These are phyloP conservation scores for Raphanus raphanistrum DNA, from an alignment of 345 rosid species.

Conservation along the genomic window DNA sequence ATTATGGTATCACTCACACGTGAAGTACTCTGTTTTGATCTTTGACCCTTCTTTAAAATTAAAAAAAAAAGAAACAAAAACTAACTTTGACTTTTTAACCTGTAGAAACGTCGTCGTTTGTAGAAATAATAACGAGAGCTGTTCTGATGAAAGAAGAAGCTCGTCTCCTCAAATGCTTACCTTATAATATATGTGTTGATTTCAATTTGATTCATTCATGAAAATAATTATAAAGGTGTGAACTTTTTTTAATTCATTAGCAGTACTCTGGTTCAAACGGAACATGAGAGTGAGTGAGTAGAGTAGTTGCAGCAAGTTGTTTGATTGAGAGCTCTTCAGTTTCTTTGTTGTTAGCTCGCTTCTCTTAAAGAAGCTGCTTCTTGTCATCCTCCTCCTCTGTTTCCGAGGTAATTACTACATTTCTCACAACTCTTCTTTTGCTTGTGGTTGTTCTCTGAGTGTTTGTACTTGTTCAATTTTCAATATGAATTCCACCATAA, in stretches of 20 bases:
- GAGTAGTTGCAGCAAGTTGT: too few relatives aligned
- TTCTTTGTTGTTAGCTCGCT: conserved; percentile 79
- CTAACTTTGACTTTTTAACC: neutral
- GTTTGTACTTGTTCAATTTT: neutral
- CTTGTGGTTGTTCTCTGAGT: neutral
- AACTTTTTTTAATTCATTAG: too few relatives aligned
- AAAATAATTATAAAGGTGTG: too few relatives aligned
- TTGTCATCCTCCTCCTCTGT: conserved; percentile 60
- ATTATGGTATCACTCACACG: conserved; percentile 7
- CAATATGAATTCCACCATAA: too few relatives aligned
- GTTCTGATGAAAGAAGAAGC: conserved; percentile 1
- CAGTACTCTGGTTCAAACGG: too few relatives aligned
- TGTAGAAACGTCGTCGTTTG: neutral
- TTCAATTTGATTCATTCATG: too few relatives aligned
- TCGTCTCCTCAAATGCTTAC: too few relatives aligned
- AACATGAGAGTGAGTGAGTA: too few relatives aligned
- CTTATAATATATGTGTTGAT: too few relatives aligned
- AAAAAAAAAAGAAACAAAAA: too few relatives aligned
- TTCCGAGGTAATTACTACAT: conserved; percentile 37
- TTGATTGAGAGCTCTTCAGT: conserved; percentile 33
- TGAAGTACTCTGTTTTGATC: neutral
- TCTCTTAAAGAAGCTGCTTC: conserved; percentile 73
- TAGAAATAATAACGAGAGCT: too few relatives aligned
- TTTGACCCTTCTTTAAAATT: neutral
- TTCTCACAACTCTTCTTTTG: neutral